phyloP scores from a whole-genome alignment of 257 asterid genomes.

The Penstemon davidsonii region DNA sequence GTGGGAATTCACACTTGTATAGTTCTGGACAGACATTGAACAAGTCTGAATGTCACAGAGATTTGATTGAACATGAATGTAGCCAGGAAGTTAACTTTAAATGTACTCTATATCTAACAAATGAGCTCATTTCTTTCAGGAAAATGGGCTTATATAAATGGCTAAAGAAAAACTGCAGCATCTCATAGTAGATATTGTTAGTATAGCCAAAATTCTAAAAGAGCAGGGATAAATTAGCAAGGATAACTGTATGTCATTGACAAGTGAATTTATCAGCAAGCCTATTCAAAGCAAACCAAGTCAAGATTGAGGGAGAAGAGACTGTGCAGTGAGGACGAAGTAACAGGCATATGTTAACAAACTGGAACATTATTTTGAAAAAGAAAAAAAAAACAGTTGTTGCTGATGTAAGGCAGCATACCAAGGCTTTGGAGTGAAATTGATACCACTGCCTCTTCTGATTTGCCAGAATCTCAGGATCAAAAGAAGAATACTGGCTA shows the following conservation, averaged over 20 bases:
- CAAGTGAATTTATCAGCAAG: background rate
- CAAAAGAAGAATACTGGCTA: constrained; percentile 44
- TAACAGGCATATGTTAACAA: constrained; percentile 23
- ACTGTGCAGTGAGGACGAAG: background rate
- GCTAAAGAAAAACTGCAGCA: background rate
- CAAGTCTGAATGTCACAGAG: constrained; percentile 15
- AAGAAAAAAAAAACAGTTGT: constrained; percentile 6
- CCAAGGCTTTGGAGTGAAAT: constrained; percentile 70
- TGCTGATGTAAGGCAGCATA: constrained; percentile 36
- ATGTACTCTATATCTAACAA: constrained; percentile 1
- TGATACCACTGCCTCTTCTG: constrained; percentile 96
- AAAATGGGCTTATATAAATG: background rate
- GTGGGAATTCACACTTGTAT: constrained; percentile 4
- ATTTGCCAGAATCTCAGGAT: constrained; percentile 90
- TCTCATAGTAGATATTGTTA: background rate
- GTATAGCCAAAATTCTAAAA: background rate
- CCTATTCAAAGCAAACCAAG: constrained; percentile 2
- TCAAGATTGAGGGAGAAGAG: background rate
- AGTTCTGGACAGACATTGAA: constrained; percentile 8
- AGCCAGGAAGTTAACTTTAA: constrained; percentile 10
- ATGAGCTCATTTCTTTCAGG: background rate
- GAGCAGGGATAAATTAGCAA: background rate
- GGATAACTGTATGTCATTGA: background rate
- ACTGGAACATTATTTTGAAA: background rate
- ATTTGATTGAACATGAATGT: constrained; percentile 9